phyloP scores from a whole-genome alignment of 1,284 basidiomycete genomes.

The Ganoderma meredithae region DNA sequence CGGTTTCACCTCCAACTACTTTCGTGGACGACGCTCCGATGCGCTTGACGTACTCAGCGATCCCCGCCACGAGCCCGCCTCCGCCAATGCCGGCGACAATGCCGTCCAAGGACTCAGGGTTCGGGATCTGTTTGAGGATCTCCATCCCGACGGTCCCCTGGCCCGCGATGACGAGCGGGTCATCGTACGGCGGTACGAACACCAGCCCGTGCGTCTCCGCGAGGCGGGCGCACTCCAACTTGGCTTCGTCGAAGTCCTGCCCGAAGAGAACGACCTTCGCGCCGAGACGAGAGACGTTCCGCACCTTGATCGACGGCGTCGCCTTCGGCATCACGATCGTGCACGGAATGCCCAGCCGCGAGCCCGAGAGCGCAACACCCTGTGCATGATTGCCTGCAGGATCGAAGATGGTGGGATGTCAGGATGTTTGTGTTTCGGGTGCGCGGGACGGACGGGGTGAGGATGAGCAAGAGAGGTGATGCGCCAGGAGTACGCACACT shows the following conservation, averaged over 20 bases:
- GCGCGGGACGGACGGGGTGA: neutral
- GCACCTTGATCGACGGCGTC: slow-evolving; percentile 96
- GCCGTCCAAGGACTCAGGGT: slow-evolving; percentile 80
- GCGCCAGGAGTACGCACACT: slow-evolving; percentile 59
- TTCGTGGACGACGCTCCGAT: slow-evolving; percentile 88
- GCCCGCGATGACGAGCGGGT: slow-evolving; percentile 96
- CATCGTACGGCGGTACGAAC: slow-evolving; percentile 98
- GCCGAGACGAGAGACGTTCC: slow-evolving; percentile 92
- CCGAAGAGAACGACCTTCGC: slow-evolving; percentile 96
- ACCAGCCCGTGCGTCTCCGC: slow-evolving; percentile 80
- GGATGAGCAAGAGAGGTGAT: slow-evolving; percentile 13
- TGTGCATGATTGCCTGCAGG: slow-evolving; percentile 96
- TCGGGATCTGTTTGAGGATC: slow-evolving; percentile 86
- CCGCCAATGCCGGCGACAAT: slow-evolving; percentile 95
- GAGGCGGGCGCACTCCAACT: slow-evolving; percentile 91
- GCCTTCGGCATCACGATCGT: slow-evolving; percentile 98
- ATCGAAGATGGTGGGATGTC: neutral
- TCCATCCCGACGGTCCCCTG: slow-evolving; percentile 97
- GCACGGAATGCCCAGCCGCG: slow-evolving; percentile 88
- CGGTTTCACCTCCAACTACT: slow-evolving; percentile 93
- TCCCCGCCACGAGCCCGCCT: slow-evolving; percentile 91
- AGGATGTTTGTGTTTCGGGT: neutral
- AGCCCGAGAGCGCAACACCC: slow-evolving; percentile 94
- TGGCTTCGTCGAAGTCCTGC: slow-evolving; percentile 95
- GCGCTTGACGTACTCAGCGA: slow-evolving; percentile 92